phyloP scores from a whole-genome alignment of 179 eudicot genomes.

The Beta lomatogona region DNA sequence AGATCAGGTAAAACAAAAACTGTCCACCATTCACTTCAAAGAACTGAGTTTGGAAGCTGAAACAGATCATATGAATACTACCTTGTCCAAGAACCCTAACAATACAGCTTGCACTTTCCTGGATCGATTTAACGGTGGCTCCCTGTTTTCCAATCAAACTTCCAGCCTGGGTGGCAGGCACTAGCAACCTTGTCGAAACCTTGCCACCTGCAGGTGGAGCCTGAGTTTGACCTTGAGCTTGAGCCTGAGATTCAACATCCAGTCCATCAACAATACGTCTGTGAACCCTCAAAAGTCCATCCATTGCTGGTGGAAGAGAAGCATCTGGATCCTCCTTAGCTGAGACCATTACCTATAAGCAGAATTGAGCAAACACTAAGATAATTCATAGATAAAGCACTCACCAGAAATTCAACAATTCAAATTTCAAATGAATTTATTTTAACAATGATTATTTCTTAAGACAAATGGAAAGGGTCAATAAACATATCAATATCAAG shows the following conservation, averaged over 20 bases:
- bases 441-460: neutral
- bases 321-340: conserved; percentile 86
- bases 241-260: conserved; percentile 53
- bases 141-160: conserved; percentile 94
- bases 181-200: conserved; percentile 72
- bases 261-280: conserved; percentile 62
- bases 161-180: conserved; percentile 86
- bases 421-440: neutral
- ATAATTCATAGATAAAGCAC: neutral
- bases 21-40: neutral
- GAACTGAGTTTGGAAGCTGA: neutral
- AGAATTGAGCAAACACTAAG: conserved; percentile 10
- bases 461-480: neutral
- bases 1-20: neutral
- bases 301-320: conserved; percentile 75
- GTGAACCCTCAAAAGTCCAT: conserved; percentile 82
- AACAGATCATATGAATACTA: conserved; percentile 18
- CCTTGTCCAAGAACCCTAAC: conserved; percentile 83
- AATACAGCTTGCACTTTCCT: conserved; percentile 67
- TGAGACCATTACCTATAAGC: conserved; percentile 76
- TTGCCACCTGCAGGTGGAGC: conserved; percentile 49
- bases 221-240: conserved; percentile 57
- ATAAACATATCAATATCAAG: neutral
- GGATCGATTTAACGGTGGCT: conserved; percentile 74
- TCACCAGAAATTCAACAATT: neutral